These are phyloP conservation scores for Kondoa subrosea DNA, from an alignment of 768 basidiomycete genomes.

Conservation along the genomic window DNA sequence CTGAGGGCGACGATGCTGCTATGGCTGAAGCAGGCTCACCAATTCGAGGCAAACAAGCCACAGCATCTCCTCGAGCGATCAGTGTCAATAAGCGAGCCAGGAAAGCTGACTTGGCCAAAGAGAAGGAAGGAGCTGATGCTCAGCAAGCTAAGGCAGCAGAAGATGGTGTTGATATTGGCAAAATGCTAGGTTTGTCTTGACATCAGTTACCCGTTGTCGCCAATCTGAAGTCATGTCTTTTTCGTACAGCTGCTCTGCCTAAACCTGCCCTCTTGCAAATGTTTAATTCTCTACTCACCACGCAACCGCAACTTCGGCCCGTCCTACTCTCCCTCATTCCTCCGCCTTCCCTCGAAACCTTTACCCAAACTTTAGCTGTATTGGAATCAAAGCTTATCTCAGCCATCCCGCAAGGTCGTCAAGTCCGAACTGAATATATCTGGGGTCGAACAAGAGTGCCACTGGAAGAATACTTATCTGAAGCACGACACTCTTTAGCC, in stretches of 20 bases:
- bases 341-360: constrained; percentile 17
- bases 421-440: constrained; percentile 22
- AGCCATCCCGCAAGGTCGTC: constrained; percentile 22
- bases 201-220: not conserved
- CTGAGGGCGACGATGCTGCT: not conserved
- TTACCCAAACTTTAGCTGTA: constrained; percentile 7
- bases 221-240: not conserved
- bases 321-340: constrained; percentile 23
- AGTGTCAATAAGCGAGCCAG: not conserved
- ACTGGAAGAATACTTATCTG: not conserved
- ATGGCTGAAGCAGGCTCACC: not conserved
- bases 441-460: constrained; percentile 21
- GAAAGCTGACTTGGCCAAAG: not conserved
- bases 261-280: constrained; percentile 23
- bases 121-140: not conserved
- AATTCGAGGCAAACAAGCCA: no score
- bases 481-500: not conserved
- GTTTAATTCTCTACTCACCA: constrained; percentile 22
- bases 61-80: not conserved
- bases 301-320: constrained; percentile 20
- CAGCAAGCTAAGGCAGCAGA: not conserved
- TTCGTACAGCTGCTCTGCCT: constrained; percentile 21
- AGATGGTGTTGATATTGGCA: constrained; percentile 23
- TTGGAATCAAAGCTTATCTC: constrained; percentile 17
- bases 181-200: constrained; percentile 21